phyloP scores from a whole-genome alignment of 2,329 filamentous ascomycete species.

The Macrophomina phaseolina region DNA sequence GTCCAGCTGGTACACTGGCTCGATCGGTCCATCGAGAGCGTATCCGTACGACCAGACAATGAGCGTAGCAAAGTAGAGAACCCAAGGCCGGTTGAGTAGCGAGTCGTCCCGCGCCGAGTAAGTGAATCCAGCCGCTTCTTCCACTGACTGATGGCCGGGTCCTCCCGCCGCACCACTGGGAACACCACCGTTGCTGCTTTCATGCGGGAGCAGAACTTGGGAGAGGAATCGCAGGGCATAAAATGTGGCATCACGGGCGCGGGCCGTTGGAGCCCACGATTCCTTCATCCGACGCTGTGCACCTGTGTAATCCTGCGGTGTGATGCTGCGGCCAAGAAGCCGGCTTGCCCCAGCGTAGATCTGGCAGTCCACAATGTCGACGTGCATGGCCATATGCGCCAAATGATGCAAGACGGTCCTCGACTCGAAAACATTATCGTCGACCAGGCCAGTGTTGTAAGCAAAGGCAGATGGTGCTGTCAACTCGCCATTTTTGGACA shows the following conservation, averaged over 20 bases:
- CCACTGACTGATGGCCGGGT: slow-evolving; percentile 37
- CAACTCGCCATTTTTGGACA: slow-evolving; percentile 61
- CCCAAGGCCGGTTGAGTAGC: slow-evolving; percentile 90
- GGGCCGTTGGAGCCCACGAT: slow-evolving; percentile 84
- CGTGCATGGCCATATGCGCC: slow-evolving; percentile 97
- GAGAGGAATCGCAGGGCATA: slow-evolving; percentile 89
- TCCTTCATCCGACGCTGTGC: slow-evolving; percentile 86
- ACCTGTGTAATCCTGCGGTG: slow-evolving; percentile 77
- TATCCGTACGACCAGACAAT: slow-evolving; percentile 97
- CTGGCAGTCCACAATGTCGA: slow-evolving; percentile 96
- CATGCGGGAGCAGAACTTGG: slow-evolving; percentile 74
- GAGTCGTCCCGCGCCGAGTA: slow-evolving; percentile 90
- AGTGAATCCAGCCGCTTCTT: slow-evolving; percentile 36
- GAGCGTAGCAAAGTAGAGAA: slow-evolving; percentile 88
- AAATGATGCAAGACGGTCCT: slow-evolving; percentile 89
- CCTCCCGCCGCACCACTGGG: background rate
- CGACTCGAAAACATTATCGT: slow-evolving; percentile 82
- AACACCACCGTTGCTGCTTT: slow-evolving; percentile 43
- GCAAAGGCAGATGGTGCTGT: slow-evolving; percentile 38
- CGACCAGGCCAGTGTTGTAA: slow-evolving; percentile 47
- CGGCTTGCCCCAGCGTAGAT: slow-evolving; percentile 90
- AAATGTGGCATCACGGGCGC: slow-evolving; percentile 88
- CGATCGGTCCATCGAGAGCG: slow-evolving; percentile 81
- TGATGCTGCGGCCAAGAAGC: slow-evolving; percentile 84
- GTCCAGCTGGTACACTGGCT: slow-evolving; percentile 57